phyloP scores from a whole-genome alignment of 208 protist species.

The Leptomonas pyrrhocoris region DNA sequence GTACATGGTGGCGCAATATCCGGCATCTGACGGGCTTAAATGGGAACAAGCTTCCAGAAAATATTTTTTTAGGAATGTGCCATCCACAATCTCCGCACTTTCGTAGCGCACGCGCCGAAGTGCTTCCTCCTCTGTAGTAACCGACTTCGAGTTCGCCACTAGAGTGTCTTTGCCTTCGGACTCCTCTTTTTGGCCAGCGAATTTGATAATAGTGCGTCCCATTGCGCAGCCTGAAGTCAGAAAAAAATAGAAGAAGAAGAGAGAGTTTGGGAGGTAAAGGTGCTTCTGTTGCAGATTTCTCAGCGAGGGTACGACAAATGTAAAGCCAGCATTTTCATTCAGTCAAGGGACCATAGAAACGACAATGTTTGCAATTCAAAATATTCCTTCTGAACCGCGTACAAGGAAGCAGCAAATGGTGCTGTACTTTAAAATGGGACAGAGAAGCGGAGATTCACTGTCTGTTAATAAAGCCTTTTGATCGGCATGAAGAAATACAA shows the following conservation, averaged over 20 bases:
- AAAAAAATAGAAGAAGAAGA: not conserved
- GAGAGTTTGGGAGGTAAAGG: not conserved
- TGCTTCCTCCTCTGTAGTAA: not conserved
- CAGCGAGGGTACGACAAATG: not conserved
- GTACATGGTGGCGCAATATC: slow-evolving; percentile 5
- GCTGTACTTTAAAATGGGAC: too few relatives aligned
- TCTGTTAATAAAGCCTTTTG: too few relatives aligned
- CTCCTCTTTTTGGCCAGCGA: not conserved
- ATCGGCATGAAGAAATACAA: too few relatives aligned
- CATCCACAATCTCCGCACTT: slow-evolving; percentile 4
- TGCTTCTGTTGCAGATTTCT: not conserved
- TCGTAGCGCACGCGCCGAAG: not conserved
- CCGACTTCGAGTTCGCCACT: not conserved
- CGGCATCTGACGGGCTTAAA: not conserved
- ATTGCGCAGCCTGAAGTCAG: slow-evolving; percentile 4
- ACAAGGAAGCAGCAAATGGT: too few relatives aligned
- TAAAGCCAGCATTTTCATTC: not conserved
- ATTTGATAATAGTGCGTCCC: slow-evolving; percentile 32
- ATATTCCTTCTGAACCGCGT: too few relatives aligned
- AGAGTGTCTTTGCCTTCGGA: not conserved
- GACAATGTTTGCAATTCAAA: too few relatives aligned
- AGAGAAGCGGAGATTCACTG: too few relatives aligned
- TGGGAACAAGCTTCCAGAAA: not conserved
- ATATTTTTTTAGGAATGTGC: not conserved
- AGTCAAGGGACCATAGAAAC: too few relatives aligned